Conservation (phyloP, 805 yeast species). For the Spathaspora hagerdaliae region DNA sequence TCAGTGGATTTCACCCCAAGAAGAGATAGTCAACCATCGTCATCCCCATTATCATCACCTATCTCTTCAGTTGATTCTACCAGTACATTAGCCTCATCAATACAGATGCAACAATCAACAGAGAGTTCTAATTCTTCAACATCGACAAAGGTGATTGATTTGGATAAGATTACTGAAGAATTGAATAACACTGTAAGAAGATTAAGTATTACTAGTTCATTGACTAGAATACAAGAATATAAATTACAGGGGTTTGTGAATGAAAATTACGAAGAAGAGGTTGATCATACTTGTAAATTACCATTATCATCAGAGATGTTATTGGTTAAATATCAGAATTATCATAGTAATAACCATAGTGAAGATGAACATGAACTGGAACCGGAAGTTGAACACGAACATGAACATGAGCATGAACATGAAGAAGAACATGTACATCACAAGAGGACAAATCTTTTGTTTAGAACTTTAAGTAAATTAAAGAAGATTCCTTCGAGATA, state of each 20-base stretch:
- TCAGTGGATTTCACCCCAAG: conserved; percentile 8
- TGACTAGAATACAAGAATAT: neutral
- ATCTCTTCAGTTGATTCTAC: conserved; percentile 1
- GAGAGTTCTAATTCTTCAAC: neutral
- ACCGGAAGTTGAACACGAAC: too few species aligned
- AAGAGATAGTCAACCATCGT: neutral
- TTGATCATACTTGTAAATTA: neutral
- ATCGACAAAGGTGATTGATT: conserved; percentile 7
- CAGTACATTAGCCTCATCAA: neutral
- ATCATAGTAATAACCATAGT: neutral
- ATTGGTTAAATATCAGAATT: conserved; percentile 1
- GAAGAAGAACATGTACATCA: too few species aligned
- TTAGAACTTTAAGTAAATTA: too few species aligned
- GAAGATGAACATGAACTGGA: neutral
- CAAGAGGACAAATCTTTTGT: too few species aligned
- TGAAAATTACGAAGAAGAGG: neutral
- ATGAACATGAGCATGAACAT: too few species aligned
- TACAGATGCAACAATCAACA: neutral
- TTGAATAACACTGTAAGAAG: conserved; percentile 7
- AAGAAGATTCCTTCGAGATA: too few species aligned
- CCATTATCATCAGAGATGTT: conserved; percentile 3
- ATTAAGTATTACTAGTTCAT: neutral
- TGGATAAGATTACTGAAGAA: conserved; percentile 12
- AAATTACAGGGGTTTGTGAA: neutral
- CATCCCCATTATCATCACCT: neutral